These are phyloP conservation scores for Diaporthe caulivora DNA, from an alignment of 2,329 filamentous ascomycete genomes.

Conservation along the genomic window DNA sequence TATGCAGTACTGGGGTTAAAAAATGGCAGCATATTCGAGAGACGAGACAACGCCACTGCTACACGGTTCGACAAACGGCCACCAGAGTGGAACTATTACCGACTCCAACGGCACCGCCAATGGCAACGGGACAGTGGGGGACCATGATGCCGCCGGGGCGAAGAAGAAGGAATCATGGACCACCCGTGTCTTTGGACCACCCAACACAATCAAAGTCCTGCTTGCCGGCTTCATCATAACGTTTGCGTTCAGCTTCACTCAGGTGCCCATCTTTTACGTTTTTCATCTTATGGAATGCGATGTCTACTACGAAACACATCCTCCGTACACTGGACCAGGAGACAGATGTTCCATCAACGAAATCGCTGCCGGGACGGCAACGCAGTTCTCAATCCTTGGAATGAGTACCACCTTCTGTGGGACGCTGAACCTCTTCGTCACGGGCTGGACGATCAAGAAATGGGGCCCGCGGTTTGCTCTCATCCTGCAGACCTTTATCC, in stretches of 20 bases:
- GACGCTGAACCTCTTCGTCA: slow-evolving; percentile 75
- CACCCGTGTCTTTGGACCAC: slow-evolving; percentile 37
- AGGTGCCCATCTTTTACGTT: slow-evolving; percentile 65
- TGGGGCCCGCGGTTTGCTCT: slow-evolving; percentile 74
- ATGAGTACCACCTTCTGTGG: slow-evolving; percentile 75
- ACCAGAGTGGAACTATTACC: slow-evolving; percentile 16
- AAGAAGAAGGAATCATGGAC: slow-evolving; percentile 34
- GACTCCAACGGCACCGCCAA: neutral
- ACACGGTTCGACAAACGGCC: slow-evolving; percentile 26
- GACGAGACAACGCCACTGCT: slow-evolving; percentile 40
- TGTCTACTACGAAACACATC: slow-evolving; percentile 72
- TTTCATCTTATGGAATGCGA: slow-evolving; percentile 81
- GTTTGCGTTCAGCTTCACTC: slow-evolving; percentile 40
- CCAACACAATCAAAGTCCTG: slow-evolving; percentile 39
- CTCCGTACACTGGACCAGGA: slow-evolving; percentile 58
- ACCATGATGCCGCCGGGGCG: neutral
- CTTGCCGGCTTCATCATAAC: slow-evolving; percentile 38
- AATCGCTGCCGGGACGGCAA: slow-evolving; percentile 74
- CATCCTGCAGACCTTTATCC: slow-evolving; percentile 72
- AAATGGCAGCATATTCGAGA: slow-evolving; percentile 31
- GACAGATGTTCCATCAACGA: slow-evolving; percentile 71
- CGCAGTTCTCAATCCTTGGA: slow-evolving; percentile 73
- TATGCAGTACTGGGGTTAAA: neutral
- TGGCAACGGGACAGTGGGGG: neutral
- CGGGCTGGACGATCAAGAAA: slow-evolving; percentile 75